Base-by-base conservation (phyloP, 2,329 filamentous ascomycete species). In the Herpotrichia juniperi region DNA sequence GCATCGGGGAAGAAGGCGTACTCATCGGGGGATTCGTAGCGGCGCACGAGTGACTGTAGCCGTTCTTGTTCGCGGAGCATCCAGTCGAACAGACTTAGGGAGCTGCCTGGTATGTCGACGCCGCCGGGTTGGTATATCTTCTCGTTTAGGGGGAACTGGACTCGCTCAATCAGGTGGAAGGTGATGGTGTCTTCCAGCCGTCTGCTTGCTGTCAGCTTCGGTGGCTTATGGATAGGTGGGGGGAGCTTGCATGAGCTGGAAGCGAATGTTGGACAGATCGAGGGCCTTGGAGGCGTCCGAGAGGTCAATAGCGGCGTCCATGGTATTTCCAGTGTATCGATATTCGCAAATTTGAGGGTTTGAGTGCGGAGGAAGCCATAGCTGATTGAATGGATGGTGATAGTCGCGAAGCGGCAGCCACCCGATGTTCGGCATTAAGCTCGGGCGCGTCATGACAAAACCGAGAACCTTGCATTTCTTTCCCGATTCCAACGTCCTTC, bases 121-220 rank as follows among this genome's bases (percentile, higher is more conserved):
- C 89, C 90, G 54, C 89, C 89, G 7, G 91, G 84, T 11, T 79
- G 75, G 78, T 99, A 99, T 75, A 97, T 93, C 66, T 87, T 91
- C 70, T 84, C 81, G 78, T 97, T 97, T 59, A 96, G 83, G 3
- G 93, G 91, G 75, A 97, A 99, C 74, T 99, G 94, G n/a, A 93
- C 93, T 34, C 94, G 88, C 78, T 99, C 94, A 69, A 97, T 97
- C 32, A 99, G 82, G 76, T 96, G 90, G 76, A 96, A 97, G 61
- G 91, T 96, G 70, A 99, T 97, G 56, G 93, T 97, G 72, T 99
- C 94, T 79, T 99, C 94, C 16, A 97, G 83, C 17, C 94, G 94
- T 69, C 94, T 99, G 68, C 44, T 7, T 14, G 31, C 8, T 24
- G 57, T 68, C 46, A 69, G 63, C 35, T 37, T 16, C 26, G 28